Evolutionary conservation across 495 filamentous ascomycete species (phyloP).

Genomic region (Lophiostoma macrostomum): DNA sequence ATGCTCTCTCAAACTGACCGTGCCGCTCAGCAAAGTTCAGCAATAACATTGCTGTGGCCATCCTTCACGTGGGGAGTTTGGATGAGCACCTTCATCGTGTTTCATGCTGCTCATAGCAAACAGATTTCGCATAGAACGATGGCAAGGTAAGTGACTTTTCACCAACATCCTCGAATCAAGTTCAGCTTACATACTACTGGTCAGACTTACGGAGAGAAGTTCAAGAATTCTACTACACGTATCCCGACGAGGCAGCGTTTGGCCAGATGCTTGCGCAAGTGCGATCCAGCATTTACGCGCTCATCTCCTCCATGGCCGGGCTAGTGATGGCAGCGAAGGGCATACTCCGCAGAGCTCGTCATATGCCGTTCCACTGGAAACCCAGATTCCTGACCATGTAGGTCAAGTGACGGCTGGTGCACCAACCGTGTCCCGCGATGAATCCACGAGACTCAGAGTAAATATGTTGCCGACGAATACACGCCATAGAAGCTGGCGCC

Average conservation of each 20-base stretch:
- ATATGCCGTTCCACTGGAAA: no score
- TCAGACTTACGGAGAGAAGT: slow-evolving; percentile 1
- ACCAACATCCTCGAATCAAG: neutral
- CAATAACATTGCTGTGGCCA: slow-evolving; percentile 42
- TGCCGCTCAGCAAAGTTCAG: neutral
- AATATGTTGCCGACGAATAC: no score
- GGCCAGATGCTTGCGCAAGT: slow-evolving; percentile 7
- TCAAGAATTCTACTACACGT: slow-evolving; percentile 2
- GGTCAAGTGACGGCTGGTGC: no score
- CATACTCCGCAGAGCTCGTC: no score
- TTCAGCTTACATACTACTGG: neutral
- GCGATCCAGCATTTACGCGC: slow-evolving; percentile 1
- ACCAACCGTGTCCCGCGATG: no score
- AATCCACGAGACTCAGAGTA: no score
- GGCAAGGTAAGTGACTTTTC: neutral
- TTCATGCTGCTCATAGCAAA: slow-evolving; percentile 37
- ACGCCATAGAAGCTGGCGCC: no score
- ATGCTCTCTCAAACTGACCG: slow-evolving; percentile 4
- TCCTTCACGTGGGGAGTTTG: slow-evolving; percentile 51
- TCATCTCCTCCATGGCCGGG: neutral
- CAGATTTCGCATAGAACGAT: neutral
- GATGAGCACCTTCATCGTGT: slow-evolving; percentile 50
- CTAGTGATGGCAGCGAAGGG: no score
- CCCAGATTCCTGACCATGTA: no score
- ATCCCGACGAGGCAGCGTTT: slow-evolving; percentile 1